Conservation (phyloP, 2,329 filamentous ascomycete species). For the Botrytis hyacinthi region DNA sequence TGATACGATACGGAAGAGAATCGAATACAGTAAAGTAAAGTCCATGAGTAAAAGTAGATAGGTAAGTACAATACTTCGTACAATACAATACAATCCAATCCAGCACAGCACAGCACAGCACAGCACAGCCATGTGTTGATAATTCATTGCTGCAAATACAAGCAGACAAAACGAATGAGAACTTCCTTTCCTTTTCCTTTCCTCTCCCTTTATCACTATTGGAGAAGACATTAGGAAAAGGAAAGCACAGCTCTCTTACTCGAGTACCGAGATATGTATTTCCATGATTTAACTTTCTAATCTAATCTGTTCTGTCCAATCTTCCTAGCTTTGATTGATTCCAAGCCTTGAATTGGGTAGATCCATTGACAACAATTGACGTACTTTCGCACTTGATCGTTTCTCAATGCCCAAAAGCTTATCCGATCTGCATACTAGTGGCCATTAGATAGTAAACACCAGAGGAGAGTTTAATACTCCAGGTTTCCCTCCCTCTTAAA, state of each 20-base stretch:
- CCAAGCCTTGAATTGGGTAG: neutral
- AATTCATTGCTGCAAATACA: neutral
- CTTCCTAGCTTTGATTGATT: neutral
- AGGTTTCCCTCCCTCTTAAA: neutral
- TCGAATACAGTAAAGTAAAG: no score
- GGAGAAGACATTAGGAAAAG: neutral
- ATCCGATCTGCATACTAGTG: conserved; percentile 9
- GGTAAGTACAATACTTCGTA: no score
- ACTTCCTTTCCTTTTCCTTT: neutral
- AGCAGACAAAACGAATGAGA: neutral
- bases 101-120: neutral
- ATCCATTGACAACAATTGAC: conserved; percentile 12
- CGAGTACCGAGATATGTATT: neutral
- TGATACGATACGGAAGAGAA: neutral
- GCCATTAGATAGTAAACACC: neutral
- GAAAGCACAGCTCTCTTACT: neutral
- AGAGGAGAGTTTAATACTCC: neutral
- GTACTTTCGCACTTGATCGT: neutral
- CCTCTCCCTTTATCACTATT: neutral
- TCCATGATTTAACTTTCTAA: neutral
- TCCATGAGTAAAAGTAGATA: neutral
- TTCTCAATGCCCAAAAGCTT: conserved; percentile 2
- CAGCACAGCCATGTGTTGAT: neutral
- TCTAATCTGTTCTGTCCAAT: neutral
- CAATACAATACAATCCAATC: no score